These are phyloP conservation scores for Aspergillus steynii DNA, from an alignment of 495 filamentous ascomycete species.

Conservation along the genomic window DNA sequence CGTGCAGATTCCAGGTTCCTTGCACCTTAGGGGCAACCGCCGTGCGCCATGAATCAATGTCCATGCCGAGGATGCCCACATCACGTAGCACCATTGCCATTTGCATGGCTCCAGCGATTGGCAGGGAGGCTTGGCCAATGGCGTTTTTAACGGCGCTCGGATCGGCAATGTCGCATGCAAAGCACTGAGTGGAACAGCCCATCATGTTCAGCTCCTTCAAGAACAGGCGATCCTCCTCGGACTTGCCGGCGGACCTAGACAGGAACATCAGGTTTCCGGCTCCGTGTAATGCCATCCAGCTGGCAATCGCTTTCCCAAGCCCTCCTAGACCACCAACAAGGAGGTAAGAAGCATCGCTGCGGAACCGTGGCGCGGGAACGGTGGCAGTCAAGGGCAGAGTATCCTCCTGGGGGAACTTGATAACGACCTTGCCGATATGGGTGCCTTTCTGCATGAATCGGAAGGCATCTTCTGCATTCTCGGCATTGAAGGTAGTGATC, in stretches of 20 bases:
- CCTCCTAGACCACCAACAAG: constrained; percentile 56
- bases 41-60: constrained; percentile 33
- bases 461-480: constrained; percentile 47
- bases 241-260: constrained; percentile 25
- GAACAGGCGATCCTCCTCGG: constrained; percentile 22
- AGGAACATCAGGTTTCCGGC: constrained; percentile 56
- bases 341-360: constrained; percentile 32
- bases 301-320: constrained; percentile 55
- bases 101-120: constrained; percentile 38
- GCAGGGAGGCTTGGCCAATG: constrained; percentile 9
- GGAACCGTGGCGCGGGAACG: background rate
- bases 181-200: constrained; percentile 24
- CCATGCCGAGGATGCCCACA: constrained; percentile 38
- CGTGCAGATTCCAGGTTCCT: constrained; percentile 58
- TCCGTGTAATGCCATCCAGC: constrained; percentile 58
- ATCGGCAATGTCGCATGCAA: constrained; percentile 23
- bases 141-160: constrained; percentile 19
- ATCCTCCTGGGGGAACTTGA: constrained; percentile 18
- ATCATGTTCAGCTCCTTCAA: constrained; percentile 36
- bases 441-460: constrained; percentile 46
- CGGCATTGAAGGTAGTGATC: constrained; percentile 38
- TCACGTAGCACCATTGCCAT: constrained; percentile 31
- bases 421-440: constrained; percentile 35
- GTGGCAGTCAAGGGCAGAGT: background rate
- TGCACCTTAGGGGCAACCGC: constrained; percentile 42